Base-by-base conservation (phyloP, 345 rosid species). In the Turnera subulata region DNA sequence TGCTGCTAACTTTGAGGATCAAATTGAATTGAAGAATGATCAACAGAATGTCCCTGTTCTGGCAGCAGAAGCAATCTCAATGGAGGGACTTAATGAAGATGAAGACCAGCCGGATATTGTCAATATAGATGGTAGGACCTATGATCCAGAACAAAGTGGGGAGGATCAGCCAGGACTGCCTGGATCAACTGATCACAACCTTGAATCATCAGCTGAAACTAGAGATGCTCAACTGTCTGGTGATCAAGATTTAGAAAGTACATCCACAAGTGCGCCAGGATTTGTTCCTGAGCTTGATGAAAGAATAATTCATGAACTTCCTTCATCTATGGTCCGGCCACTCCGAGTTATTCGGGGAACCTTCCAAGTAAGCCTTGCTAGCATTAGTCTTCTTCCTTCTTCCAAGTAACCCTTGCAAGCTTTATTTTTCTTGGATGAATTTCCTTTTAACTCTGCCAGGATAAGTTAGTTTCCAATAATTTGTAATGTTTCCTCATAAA, bases 251-350 rank as follows among this genome's bases (percentile, higher is more conserved):
- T 61, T 76, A 67, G 82, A 77, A 64, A 78, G 70, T 67, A 76
- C 78, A 32, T 73, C 97, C 64, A 74, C 71, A 67, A 77, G 73
- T 61, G 85, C 87, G 61, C 84, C 90, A 58, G 99, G 99, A 65
- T 85, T 80, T 77, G 80, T 85, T 65, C 95, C 96, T 47, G 92
- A 90, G 72, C 80, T 75, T 56, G 87, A 94, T 72, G 99, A 88
- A 78, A 82, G 92, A 70, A 88, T 94, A 56, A 77, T 88, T 80
- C 80, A 87, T 72, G 99, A 90, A 77, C 82, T 90, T 75, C 79
- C 92, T 58, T 77, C 97, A 58, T 88, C 97, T 45, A 94, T 94
- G 97, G 95, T 94, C 72, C 84, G 95, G 49, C 96, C 96, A 2
- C 73, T 90, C 62, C 74, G 85, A 72, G 93, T 88, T 72, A 71